Evolutionary conservation across 495 filamentous ascomycete species (phyloP).

Genomic region (Daldinia childiae): DNA sequence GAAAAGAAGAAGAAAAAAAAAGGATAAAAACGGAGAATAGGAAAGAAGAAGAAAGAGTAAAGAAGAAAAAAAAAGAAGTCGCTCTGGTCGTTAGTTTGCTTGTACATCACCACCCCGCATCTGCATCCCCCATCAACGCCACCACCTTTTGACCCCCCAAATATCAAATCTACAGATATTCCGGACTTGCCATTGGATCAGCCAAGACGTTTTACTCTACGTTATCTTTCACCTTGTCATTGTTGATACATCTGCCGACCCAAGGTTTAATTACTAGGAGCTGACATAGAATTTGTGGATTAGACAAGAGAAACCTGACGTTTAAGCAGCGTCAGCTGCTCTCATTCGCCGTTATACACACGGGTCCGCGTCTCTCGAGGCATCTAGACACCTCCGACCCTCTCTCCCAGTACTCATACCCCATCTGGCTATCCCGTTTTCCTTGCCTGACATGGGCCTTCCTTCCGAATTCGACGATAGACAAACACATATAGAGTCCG

Average conservation of each 20-base stretch:
- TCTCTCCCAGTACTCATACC: slow-evolving; percentile 18
- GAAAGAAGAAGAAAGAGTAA: slow-evolving; percentile 3
- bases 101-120: slow-evolving; percentile 40
- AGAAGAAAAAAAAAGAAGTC: slow-evolving; percentile 3
- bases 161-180: slow-evolving; percentile 7
- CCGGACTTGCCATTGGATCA: slow-evolving; percentile 37
- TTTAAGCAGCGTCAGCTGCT: slow-evolving; percentile 44
- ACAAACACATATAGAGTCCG: slow-evolving; percentile 61
- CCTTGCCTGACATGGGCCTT: slow-evolving; percentile 68
- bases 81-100: slow-evolving; percentile 15
- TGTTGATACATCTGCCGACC: slow-evolving; percentile 32
- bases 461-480: slow-evolving; percentile 66
- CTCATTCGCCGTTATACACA: slow-evolving; percentile 25
- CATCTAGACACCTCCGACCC: slow-evolving; percentile 30
- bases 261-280: slow-evolving; percentile 19
- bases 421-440: slow-evolving; percentile 42
- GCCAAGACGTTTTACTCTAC: slow-evolving; percentile 17
- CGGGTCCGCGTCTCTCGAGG: slow-evolving; percentile 27
- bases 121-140: slow-evolving; percentile 24
- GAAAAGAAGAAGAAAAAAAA: not conserved
- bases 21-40: not conserved
- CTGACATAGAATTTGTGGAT: slow-evolving; percentile 29
- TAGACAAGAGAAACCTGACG: slow-evolving; percentile 37
- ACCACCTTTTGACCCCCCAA: slow-evolving; percentile 25
- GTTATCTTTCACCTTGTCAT: slow-evolving; percentile 33